Percentiles rank a stretch among this genome's conserved stretches.
phyloP scores from a whole-genome alignment of 176 grass and related monocot genomes.

The Microstegium vimineum region DNA sequence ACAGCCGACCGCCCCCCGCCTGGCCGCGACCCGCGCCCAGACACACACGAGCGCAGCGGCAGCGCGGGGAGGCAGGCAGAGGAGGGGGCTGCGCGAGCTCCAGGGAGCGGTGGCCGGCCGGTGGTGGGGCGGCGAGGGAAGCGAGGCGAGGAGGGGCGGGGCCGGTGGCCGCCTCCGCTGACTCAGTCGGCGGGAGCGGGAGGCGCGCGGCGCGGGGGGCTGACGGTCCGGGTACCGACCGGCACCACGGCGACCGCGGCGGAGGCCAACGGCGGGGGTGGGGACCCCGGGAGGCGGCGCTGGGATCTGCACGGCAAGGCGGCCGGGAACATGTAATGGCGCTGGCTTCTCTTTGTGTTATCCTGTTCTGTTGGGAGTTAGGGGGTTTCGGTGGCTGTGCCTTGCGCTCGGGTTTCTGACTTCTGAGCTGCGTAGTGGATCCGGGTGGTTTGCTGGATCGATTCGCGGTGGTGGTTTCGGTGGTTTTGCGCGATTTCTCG shows the following conservation, averaged over 20 bases:
- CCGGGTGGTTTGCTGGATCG: neutral
- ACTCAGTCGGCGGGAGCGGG: neutral
- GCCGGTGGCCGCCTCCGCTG: neutral
- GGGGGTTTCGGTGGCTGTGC: neutral
- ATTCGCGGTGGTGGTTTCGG: neutral
- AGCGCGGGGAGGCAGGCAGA: neutral
- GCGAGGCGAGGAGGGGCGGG: neutral
- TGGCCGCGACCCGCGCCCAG: constrained; percentile 38
- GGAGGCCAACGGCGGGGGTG: constrained; percentile 25
- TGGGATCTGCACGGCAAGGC: constrained; percentile 44
- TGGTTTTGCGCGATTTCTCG: neutral
- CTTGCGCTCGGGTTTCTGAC: neutral
- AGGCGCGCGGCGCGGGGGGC: neutral
- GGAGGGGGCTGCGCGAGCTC: neutral
- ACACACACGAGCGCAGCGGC: constrained; percentile 18
- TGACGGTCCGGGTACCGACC: neutral
- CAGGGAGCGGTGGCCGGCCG: neutral
- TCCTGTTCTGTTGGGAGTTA: neutral
- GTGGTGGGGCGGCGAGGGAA: neutral
- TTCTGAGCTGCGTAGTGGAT: constrained; percentile 7
- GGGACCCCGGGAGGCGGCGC: constrained; percentile 34
- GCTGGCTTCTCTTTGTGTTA: neutral
- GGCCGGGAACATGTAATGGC: constrained; percentile 38
- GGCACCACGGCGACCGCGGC: constrained; percentile 35
- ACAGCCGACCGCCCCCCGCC: constrained; percentile 33